phyloP scores from a whole-genome alignment of 31 red algal species.

The Odonthalia washingtoniensis region DNA sequence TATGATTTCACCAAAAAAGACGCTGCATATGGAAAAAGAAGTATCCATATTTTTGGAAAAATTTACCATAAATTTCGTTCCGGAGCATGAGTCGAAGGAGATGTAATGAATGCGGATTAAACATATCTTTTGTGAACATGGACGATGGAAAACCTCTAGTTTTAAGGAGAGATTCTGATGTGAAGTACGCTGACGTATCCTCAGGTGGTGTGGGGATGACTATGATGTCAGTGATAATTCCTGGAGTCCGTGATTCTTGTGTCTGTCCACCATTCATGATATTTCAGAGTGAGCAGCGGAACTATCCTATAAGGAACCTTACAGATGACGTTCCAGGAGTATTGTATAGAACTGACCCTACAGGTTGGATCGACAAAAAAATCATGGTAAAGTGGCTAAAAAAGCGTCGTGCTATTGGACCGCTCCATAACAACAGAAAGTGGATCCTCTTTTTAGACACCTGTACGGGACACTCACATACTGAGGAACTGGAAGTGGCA shows the following conservation, averaged over 20 bases:
- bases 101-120: constrained; percentile 41
- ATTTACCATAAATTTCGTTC: no score
- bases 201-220: constrained; percentile 25
- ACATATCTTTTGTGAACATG: constrained; percentile 48
- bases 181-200: constrained; percentile 23
- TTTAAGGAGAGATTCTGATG: background rate
- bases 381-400: background rate
- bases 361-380: constrained; percentile 34
- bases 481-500: no score
- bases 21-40: no score
- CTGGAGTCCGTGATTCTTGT: background rate
- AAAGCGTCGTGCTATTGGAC: constrained; percentile 8
- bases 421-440: background rate
- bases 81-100: no score
- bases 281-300: constrained; percentile 22
- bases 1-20: no score
- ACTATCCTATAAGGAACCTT: constrained; percentile 36
- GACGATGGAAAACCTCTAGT: constrained; percentile 35
- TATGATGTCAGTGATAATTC: constrained; percentile 41
- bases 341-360: constrained; percentile 22
- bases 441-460: constrained; percentile 33
- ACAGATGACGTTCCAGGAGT: constrained; percentile 17
- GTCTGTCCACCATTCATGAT: constrained; percentile 11
- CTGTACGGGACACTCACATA: background rate
- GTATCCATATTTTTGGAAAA: no score